These are phyloP conservation scores for Saturnispora galanensis DNA, from an alignment of 805 yeast genomes.

Conservation along the genomic window DNA sequence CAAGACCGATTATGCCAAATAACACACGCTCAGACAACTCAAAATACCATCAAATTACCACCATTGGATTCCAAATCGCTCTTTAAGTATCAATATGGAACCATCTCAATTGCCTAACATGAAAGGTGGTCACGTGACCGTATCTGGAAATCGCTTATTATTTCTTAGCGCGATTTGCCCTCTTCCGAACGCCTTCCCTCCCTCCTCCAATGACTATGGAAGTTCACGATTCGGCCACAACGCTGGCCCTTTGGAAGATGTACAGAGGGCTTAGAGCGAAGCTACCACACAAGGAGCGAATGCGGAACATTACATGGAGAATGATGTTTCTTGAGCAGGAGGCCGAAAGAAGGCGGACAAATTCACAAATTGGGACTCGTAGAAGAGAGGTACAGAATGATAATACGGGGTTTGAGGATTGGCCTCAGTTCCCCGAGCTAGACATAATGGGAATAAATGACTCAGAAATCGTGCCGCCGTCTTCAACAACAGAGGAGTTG, in stretches of 20 bases:
- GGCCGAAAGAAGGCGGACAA: not conserved
- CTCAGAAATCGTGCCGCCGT: not conserved
- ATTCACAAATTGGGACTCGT: not conserved
- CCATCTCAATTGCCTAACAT: too few species aligned
- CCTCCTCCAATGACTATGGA: constrained; percentile 3
- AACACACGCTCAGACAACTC: too few species aligned
- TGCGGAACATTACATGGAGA: constrained; percentile 84
- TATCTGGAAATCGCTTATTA: too few species aligned
- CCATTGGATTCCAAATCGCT: too few species aligned
- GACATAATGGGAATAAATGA: constrained; percentile 12
- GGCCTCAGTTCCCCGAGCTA: constrained; percentile 29
- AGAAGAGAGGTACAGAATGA: not conserved
- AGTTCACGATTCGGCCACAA: constrained; percentile 17
- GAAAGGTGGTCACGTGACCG: too few species aligned
- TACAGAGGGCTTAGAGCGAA: constrained; percentile 67
- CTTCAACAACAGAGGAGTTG: not conserved
- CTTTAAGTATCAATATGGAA: too few species aligned
- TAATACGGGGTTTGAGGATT: constrained; percentile 18
- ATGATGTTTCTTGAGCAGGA: constrained; percentile 51
- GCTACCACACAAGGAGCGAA: constrained; percentile 63
- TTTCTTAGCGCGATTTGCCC: too few species aligned
- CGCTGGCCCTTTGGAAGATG: constrained; percentile 66
- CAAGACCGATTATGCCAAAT: too few species aligned
- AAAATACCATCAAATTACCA: too few species aligned
- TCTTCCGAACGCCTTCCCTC: too few species aligned